Base-by-base conservation (phyloP, 108 stramenopile genomes). In the Skeletonema tropicum region DNA sequence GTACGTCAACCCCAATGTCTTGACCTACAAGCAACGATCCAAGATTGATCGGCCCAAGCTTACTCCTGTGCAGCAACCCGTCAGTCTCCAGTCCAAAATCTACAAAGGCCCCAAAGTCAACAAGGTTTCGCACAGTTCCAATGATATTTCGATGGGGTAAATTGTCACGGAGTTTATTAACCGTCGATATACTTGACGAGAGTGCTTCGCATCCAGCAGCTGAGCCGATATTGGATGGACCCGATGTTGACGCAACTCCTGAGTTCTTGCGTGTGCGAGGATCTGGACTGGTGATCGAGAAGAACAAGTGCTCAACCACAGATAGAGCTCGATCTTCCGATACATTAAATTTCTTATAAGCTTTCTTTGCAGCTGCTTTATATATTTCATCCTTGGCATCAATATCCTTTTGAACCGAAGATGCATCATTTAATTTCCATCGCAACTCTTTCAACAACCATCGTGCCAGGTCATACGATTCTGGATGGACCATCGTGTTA, bases 61-160 rank as follows among this genome's bases (percentile, higher is more conserved):
- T 86, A 26, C 87, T 83, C 9, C 55, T 38, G 59, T 90, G 87
- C 2, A 88, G 66, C 42, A 90, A 62, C 8, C 86, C 89, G 79
- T 87, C 78, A 57, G 79, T 71, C 46, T 83, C 75, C 0, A 76
- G 65, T 14, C 86, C 87, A 60, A 88, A 76, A 64, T 90, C 87
- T 14, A 88, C 63, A 71, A 90, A 90, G 26, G 75, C 85, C 52
- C 89, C 89, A 69, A 90, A 90, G 75, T 90, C 89, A 11, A 80
- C 86, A 5, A 87, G 64, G 64, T 90, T 90, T n/a, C 83, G 66
- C 11, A 90, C 66, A 19, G 83, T 81, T 2, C 67, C 89, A n/a
- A 74, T 49, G 55, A 90, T 82, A 8, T 71, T 74, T 41, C 88
- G 64, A 29, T 87, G 13, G 0, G 88, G 88, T 32, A 75, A n/a